A percentile compares a stretch with the other conserved stretches of the same genome.
These are phyloP conservation scores for Solanum hybrid DNA, from an alignment of 305 asterid genomes.

Conservation along the genomic window DNA sequence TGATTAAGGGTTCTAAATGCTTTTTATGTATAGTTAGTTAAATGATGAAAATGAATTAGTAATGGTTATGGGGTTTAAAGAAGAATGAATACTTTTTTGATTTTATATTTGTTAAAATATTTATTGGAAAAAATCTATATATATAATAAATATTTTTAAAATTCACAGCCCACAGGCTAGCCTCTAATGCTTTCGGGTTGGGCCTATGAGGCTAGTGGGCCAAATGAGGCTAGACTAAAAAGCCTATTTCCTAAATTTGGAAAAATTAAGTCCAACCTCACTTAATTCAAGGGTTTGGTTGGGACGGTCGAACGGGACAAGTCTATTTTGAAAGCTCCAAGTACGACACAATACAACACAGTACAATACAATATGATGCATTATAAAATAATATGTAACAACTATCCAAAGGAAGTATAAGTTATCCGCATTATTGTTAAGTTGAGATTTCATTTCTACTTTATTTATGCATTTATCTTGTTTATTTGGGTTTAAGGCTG, in stretches of 20 bases:
- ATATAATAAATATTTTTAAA: no score
- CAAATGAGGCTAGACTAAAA: not conserved
- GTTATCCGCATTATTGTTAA: not conserved
- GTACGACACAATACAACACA: no score
- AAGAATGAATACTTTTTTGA: no score
- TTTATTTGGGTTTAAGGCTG: not conserved
- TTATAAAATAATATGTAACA: no score
- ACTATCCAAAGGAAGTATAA: not conserved
- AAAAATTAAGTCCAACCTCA: not conserved
- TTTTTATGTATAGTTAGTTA: no score
- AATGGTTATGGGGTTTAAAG: not conserved
- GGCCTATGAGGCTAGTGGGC: no score
- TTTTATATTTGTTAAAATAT: no score
- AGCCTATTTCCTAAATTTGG: no score
- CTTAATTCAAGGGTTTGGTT: not conserved
- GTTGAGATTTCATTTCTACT: not conserved
- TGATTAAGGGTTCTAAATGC: not conserved
- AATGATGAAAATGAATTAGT: not conserved
- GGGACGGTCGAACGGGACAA: not conserved
- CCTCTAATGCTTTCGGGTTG: no score
- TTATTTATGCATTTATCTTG: not conserved
- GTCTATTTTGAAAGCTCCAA: not conserved
- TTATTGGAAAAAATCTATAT: no score
- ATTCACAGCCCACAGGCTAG: no score
- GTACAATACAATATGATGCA: no score